Evolutionary conservation across 2,329 filamentous ascomycete species (phyloP).

Genomic region (Neonectria sp.): DNA sequence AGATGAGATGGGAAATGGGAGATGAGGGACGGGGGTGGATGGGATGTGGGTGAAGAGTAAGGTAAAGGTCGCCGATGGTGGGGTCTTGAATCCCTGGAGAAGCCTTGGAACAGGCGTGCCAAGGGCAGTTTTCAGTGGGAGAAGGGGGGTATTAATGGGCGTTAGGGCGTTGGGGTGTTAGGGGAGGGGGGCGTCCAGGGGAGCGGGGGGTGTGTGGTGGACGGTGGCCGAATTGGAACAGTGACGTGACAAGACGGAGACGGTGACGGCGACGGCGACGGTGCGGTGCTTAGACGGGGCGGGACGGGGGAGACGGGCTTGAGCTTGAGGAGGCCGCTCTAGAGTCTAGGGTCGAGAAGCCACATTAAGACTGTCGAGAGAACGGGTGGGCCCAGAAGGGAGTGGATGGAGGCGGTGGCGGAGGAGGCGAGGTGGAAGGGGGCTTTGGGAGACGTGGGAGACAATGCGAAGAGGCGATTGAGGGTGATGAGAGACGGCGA

Average conservation of each 20-base stretch:
- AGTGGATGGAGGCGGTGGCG: neutral
- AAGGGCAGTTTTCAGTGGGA: slow-evolving; percentile 36
- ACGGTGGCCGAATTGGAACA: slow-evolving; percentile 15
- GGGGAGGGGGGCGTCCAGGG: slow-evolving; percentile 13
- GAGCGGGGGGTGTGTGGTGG: slow-evolving; percentile 17
- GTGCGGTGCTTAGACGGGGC: neutral
- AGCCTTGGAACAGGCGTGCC: slow-evolving; percentile 42
- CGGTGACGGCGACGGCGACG: neutral
- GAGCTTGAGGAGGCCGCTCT: neutral
- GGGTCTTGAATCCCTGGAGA: slow-evolving; percentile 47
- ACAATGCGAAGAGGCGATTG: neutral
- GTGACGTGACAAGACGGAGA: neutral
- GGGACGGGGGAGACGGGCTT: neutral
- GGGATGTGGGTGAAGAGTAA: slow-evolving; percentile 38
- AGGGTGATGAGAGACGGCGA: neutral
- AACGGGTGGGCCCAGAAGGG: too few relatives aligned
- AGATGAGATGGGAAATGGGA: slow-evolving; percentile 36
- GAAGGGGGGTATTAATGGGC: slow-evolving; percentile 33
- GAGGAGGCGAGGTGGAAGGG: neutral
- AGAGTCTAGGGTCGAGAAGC: slow-evolving; percentile 1
- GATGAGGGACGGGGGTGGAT: slow-evolving; percentile 19
- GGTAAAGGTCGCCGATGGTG: slow-evolving; percentile 40
- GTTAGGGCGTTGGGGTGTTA: slow-evolving; percentile 28
- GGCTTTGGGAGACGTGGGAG: neutral
- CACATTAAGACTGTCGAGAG: neutral